Evolutionary conservation across 192 early-diverging fungal species (phyloP), one percentile per base, ranked within the genome.

Genomic region (Linnemannia exigua): DNA sequence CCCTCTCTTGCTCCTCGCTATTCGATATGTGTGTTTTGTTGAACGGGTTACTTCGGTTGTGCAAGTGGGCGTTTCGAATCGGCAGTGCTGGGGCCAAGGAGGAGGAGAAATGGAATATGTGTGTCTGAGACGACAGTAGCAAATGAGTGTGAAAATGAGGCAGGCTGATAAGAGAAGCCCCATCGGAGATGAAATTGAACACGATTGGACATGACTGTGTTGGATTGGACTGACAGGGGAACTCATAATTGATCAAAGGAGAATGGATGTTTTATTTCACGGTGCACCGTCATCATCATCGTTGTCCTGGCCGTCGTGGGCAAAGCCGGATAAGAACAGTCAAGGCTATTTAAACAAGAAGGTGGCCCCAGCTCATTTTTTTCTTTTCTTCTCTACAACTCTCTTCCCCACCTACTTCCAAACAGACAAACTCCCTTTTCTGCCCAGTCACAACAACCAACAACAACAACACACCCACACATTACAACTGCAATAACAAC

Each of bases 1-100:
- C 58, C 15, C 48, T 11, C 48, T 50, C 15, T 50, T 17, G 9
- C 2, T 50, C 48, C 17, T 17, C 17, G 48, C 15, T 50, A 2
- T 50, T 16, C 48, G 22, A 25, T n/a, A 0, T 28, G 22, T 6
- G 5, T 3, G 7, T 63, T 63, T n/a, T n/a, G 12, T 54, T 51
- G 19, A 0, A 31, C 28, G 58, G 58, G 8, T 63, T 31, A 2
- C 28, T 31, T 15, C 7, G 28, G 14, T 28, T 31, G 58, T 61
- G 58, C 20, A 61, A 28, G n/a, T 1, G n/a, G 17, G 51, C 19
- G n/a, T 2, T n/a, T n/a, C n/a, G n/a, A n/a, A n/a, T n/a, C n/a
- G n/a, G n/a, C n/a, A 12, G 58, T 63, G 58, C 58, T 63, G 58
- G 58, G 28, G 58, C 58, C 58, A 63, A 31, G 58, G 58, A 22